Evolutionary conservation across 192 early-diverging fungal species (phyloP), one percentile per base, ranked within the genome.

Genomic region (Backusella luteola): DNA sequence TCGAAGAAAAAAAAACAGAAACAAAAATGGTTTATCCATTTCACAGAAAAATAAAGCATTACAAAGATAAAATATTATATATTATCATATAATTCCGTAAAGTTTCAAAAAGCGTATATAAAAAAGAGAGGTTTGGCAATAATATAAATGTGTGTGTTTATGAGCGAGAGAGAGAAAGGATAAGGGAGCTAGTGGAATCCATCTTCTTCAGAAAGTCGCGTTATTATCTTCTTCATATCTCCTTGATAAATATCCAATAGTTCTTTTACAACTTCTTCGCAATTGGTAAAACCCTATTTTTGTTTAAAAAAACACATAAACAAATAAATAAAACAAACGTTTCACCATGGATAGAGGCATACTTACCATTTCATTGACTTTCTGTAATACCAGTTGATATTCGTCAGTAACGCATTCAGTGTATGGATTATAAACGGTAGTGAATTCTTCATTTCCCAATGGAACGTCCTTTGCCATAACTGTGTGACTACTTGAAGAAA

Each of bases 281-380:
- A 59, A 59, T 59, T 26, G 21, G 53, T 23, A 59, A 59, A 59
- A 23, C 53, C 53, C 53, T 59, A 23, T 56, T 56, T 56, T 56
- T 56, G 29, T 49, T 49, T 49, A 26, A 56, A 56, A 56, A 56
- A 11, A 56, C 1, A 56, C 3, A 26, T 11, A 26, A 26, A 59
- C 8, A 59, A 59, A 59, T 9, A 26, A 59, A 59, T 11, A 59
- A 9, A 59, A 23, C 9, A 59, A 59, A 59, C 1, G 53, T 59
- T 59, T 59, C 53, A 59, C n/a, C 8, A 59, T 59, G 5, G 21
- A 26, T 26, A 59, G 21, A 63, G 23, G 3, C 2, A 35, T 2
- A 39, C 11, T 68, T 68, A 68, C 67, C 67, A 68, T 68, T 68
- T 68, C 67, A 19, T 68, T 12, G 5, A 68, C 67, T 68, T 68